These are phyloP conservation scores for Melaleuca alternifolia DNA, from an alignment of 345 rosid genomes.

Conservation along the genomic window DNA sequence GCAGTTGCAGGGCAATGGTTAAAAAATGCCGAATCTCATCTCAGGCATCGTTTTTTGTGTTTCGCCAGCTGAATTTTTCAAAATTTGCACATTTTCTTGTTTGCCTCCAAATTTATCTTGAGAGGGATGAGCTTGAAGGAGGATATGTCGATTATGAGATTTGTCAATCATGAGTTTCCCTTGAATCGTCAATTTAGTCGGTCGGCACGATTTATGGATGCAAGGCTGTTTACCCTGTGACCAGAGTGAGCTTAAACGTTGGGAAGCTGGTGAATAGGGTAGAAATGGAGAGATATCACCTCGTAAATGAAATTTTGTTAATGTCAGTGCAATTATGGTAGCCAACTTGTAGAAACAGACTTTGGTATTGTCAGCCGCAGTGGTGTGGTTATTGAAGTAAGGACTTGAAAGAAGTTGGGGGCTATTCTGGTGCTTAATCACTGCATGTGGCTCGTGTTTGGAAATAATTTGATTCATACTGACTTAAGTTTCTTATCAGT, in stretches of 20 bases:
- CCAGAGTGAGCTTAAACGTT: not conserved
- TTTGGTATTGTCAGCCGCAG: not conserved
- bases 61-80: not conserved
- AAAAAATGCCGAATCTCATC: too few relatives aligned
- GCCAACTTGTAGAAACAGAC: not conserved
- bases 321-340: not conserved
- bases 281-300: not conserved
- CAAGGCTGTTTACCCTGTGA: not conserved
- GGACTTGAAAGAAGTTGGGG: not conserved
- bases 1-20: accelerated
- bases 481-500: not conserved
- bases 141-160: not conserved
- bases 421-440: not conserved
- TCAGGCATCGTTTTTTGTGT: not conserved
- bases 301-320: not conserved
- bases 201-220: not conserved
- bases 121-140: not conserved
- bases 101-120: not conserved
- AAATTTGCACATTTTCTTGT: not conserved
- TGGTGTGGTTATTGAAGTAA: not conserved
- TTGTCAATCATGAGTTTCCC: not conserved
- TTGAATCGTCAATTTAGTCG: not conserved
- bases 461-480: not conserved
- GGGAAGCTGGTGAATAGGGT: not conserved
- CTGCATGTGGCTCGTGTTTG: not conserved